These are phyloP conservation scores for Protomyces inouyei DNA, from an alignment of 1,139 yeast genomes.

Conservation along the genomic window DNA sequence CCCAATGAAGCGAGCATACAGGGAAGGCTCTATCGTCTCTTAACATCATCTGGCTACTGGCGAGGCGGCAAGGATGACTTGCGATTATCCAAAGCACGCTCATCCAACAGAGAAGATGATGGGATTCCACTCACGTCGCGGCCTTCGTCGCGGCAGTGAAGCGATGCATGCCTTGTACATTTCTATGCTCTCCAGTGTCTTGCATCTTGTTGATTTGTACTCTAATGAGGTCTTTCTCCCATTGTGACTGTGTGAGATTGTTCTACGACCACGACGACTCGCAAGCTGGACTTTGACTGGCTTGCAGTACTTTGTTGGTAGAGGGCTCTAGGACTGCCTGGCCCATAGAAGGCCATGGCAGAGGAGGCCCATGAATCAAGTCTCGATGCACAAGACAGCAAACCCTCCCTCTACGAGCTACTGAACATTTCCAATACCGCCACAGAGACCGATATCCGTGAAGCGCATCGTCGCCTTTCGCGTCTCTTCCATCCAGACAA, in stretches of 20 bases:
- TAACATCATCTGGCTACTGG: background rate
- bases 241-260: background rate
- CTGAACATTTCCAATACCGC: constrained; percentile 10
- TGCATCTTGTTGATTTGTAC: background rate
- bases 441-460: constrained; percentile 26
- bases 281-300: too few relatives aligned
- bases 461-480: constrained; percentile 25
- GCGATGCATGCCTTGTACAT: background rate
- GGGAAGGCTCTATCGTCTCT: background rate
- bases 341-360: background rate
- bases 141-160: background rate
- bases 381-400: background rate
- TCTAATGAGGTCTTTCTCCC: background rate
- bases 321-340: background rate
- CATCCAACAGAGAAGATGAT: background rate
- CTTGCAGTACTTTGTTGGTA: background rate
- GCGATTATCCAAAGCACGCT: background rate
- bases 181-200: too few relatives aligned
- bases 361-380: too few relatives aligned
- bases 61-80: background rate
- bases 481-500: constrained; percentile 29
- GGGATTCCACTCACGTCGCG: background rate
- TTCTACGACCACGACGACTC: background rate
- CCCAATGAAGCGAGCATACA: background rate
- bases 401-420: constrained; percentile 1